phyloP scores from a whole-genome alignment of 768 basidiomycete genomes.

The Mycena filopes region DNA sequence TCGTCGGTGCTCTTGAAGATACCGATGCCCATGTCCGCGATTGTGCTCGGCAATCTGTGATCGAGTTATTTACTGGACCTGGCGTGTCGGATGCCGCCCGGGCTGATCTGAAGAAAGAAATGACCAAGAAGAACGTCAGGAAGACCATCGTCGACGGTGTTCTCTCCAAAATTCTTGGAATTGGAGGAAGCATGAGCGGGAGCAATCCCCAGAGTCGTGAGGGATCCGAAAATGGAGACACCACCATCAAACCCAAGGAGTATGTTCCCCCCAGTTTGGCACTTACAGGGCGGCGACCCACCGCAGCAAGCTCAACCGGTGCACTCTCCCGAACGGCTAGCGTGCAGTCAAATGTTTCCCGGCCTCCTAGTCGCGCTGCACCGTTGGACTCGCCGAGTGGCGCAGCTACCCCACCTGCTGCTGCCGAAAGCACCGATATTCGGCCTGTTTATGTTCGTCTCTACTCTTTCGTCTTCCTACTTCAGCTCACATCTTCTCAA shows the following conservation, averaged over 20 bases:
- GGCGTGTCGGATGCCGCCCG: conserved; percentile 87
- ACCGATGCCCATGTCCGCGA: conserved; percentile 91
- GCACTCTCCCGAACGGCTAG: conserved; percentile 56
- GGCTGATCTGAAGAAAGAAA: conserved; percentile 92
- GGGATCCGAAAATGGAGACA: conserved; percentile 70
- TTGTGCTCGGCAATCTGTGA: conserved; percentile 80
- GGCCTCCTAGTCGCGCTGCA: conserved; percentile 73
- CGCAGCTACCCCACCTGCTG: conserved; percentile 48
- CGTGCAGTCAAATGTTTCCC: conserved; percentile 55
- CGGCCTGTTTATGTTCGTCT: conserved; percentile 71
- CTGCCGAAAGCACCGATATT: conserved; percentile 57
- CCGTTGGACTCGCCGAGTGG: conserved; percentile 52
- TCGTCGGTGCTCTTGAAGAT: conserved; percentile 92
- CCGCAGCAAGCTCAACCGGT: conserved; percentile 47
- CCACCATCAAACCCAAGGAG: conserved; percentile 56
- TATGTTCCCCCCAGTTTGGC: conserved; percentile 83
- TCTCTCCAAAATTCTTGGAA: conserved; percentile 68
- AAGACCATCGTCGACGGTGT: conserved; percentile 90
- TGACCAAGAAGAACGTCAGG: conserved; percentile 85
- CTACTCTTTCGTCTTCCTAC: conserved; percentile 2
- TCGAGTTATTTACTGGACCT: conserved; percentile 87
- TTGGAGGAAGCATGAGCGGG: conserved; percentile 50
- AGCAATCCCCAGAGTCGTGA: conserved; percentile 62
- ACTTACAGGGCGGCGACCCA: conserved; percentile 64
- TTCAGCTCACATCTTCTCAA: conserved; percentile 39